These are phyloP conservation scores for Gleditsia sinensis DNA, from an alignment of 306 rosid species.

Conservation along the genomic window DNA sequence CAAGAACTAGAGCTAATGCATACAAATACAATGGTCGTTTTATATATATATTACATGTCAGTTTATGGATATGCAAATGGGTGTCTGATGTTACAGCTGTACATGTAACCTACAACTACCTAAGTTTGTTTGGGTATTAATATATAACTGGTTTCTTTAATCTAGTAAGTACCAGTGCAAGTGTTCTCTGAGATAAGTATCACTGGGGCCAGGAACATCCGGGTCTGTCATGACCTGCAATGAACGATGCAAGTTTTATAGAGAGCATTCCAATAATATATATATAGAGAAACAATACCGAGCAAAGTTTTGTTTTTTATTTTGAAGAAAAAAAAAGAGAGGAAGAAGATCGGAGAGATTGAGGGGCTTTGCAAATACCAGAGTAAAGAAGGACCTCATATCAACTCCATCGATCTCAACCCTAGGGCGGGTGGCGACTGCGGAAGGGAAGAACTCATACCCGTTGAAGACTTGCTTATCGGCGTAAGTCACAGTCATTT, in stretches of 20 bases:
- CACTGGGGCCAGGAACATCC: slow-evolving; percentile 94
- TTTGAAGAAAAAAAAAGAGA: neutral
- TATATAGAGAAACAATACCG: no score
- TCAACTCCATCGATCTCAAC: slow-evolving; percentile 78
- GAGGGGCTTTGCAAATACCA: slow-evolving; percentile 45
- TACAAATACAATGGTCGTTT: no score
- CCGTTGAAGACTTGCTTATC: slow-evolving; percentile 75
- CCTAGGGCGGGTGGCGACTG: slow-evolving; percentile 60
- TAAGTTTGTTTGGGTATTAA: neutral
- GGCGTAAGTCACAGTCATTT: slow-evolving; percentile 59
- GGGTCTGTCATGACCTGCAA: slow-evolving; percentile 84
- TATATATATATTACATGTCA: no score
- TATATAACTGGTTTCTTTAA: neutral
- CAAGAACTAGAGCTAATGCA: no score
- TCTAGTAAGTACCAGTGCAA: slow-evolving; percentile 65
- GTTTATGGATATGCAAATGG: neutral
- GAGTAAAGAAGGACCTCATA: slow-evolving; percentile 82
- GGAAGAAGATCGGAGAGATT: neutral
- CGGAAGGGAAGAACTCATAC: slow-evolving; percentile 73
- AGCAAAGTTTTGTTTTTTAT: no score
- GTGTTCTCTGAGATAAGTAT: slow-evolving; percentile 84
- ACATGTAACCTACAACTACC: neutral
- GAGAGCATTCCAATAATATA: neutral
- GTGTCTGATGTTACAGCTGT: neutral
- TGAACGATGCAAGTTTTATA: neutral